These are phyloP conservation scores for Geranomyces michiganensis DNA, from an alignment of 192 early-diverging fungal species.

Conservation along the genomic window DNA sequence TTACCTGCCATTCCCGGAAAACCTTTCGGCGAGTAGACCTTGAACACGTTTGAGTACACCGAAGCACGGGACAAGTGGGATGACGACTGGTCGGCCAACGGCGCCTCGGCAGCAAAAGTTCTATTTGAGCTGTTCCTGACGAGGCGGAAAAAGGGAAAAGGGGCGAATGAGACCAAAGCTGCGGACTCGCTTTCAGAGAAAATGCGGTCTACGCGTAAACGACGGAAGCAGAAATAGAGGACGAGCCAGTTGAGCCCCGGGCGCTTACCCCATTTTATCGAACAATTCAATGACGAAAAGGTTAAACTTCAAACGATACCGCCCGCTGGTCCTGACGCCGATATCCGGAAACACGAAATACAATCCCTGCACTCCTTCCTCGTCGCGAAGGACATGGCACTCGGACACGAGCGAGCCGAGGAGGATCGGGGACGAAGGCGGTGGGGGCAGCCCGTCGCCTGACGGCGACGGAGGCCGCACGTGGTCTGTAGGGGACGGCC, in stretches of 20 bases:
- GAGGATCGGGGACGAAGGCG: neutral
- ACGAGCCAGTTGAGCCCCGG: too few species aligned
- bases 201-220: too few species aligned
- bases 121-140: too few species aligned
- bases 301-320: constrained; percentile 37
- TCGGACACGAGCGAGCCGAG: constrained; percentile 36
- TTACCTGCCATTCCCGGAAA: constrained; percentile 33
- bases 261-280: neutral
- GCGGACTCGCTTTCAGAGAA: too few species aligned
- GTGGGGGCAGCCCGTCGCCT: neutral
- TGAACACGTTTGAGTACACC: constrained; percentile 25
- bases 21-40: constrained; percentile 15
- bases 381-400: constrained; percentile 31
- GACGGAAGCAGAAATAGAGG: too few species aligned
- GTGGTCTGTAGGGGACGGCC: too few species aligned
- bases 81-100: neutral
- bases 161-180: too few species aligned
- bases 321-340: constrained; percentile 35
- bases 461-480: neutral
- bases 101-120: neutral
- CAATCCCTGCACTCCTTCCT: constrained; percentile 20
- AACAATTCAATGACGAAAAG: constrained; percentile 8
- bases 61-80: neutral
- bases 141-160: too few species aligned
- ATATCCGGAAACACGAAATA: constrained; percentile 47